Percentiles rank a stretch among this genome's conserved stretches.
phyloP scores from a whole-genome alignment of 2,329 filamentous ascomycete genomes.

The Phoma sp. region DNA sequence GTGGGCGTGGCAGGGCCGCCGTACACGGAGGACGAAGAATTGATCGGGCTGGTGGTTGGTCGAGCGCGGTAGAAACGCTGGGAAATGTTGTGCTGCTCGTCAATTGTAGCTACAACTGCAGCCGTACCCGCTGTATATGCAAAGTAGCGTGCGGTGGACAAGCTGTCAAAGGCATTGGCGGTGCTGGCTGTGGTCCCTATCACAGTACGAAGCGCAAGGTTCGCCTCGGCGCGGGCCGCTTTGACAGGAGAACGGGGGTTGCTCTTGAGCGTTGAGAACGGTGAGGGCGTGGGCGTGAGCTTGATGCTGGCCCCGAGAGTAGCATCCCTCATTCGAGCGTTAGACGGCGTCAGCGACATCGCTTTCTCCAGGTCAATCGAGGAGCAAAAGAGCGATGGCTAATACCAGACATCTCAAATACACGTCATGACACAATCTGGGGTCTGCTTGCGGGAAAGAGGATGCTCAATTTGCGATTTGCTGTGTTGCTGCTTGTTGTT shows the following conservation, averaged over 20 bases:
- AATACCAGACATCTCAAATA: conserved; percentile 32
- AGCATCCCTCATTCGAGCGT: conserved; percentile 51
- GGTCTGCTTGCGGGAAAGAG: conserved; percentile 9
- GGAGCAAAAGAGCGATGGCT: conserved; percentile 30
- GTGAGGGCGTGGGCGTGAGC: conserved; percentile 72
- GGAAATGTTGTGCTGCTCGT: conserved; percentile 65
- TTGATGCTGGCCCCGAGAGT: conserved; percentile 47
- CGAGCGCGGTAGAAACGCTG: conserved; percentile 92
- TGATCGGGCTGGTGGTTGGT: conserved; percentile 71
- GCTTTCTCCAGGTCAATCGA: conserved; percentile 36
- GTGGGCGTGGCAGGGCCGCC: conserved; percentile 61
- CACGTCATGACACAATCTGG: conserved; percentile 34
- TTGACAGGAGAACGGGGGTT: conserved; percentile 69
- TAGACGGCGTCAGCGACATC: conserved; percentile 50
- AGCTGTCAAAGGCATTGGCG: conserved; percentile 83
- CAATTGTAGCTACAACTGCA: conserved; percentile 84
- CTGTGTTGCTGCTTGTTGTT: not conserved
- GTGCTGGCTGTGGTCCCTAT: conserved; percentile 89
- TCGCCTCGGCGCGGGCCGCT: conserved; percentile 52
- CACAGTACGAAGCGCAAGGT: conserved; percentile 77
- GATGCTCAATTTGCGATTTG: not conserved
- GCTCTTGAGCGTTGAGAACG: conserved; percentile 61
- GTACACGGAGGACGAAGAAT: conserved; percentile 62
- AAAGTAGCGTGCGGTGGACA: conserved; percentile 72
- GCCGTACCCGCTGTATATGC: conserved; percentile 92